Evolutionary conservation across 192 early-diverging fungal genomes (phyloP).

Genomic region (Linnemannia schmuckeri): DNA sequence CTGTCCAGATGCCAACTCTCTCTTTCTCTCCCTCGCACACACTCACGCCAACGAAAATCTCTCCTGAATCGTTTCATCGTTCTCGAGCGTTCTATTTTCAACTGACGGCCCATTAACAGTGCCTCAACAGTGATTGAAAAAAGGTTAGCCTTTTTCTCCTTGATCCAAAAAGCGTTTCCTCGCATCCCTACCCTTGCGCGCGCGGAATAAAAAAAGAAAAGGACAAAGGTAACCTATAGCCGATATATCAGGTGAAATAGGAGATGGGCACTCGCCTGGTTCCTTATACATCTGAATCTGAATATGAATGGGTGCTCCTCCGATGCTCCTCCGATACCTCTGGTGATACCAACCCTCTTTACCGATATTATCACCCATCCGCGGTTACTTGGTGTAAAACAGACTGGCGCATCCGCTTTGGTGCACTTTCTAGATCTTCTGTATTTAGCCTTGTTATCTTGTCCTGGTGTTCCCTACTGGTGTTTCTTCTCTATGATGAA

Average conservation of each 20-base stretch:
- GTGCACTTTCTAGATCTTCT: too few species aligned
- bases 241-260: background rate
- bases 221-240: background rate
- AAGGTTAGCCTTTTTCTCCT: background rate
- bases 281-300: background rate
- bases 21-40: background rate
- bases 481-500: too few species aligned
- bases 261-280: background rate
- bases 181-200: background rate
- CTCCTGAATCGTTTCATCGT: constrained; percentile 31
- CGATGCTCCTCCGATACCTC: background rate
- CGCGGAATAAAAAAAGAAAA: background rate
- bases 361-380: too few species aligned
- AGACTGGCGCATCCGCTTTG: too few species aligned
- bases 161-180: background rate
- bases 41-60: constrained; percentile 11
- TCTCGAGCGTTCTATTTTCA: constrained; percentile 26
- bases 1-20: background rate
- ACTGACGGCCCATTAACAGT: background rate
- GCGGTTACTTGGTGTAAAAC: too few species aligned
- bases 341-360: background rate
- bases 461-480: too few species aligned
- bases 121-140: background rate
- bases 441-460: too few species aligned
- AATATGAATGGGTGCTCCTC: background rate